These are phyloP conservation scores for Yamadazyma songkhlaensis DNA, from an alignment of 1,139 yeast species.

Conservation along the genomic window DNA sequence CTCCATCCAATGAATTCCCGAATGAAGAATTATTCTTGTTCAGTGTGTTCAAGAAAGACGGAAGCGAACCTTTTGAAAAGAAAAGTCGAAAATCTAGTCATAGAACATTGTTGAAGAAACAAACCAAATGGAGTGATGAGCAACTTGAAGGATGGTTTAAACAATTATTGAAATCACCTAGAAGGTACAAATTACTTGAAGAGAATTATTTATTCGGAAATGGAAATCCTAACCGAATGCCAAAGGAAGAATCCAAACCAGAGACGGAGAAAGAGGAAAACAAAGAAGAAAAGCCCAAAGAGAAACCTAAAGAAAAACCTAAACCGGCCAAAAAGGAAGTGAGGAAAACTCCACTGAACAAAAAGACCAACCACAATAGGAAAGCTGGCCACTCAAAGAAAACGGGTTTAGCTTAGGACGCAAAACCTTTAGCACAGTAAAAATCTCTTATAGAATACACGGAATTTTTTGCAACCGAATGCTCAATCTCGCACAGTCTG, in stretches of 20 bases:
- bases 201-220: slow-evolving; percentile 52
- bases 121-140: slow-evolving; percentile 76
- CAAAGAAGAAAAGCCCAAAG: background rate
- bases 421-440: too few species aligned
- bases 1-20: slow-evolving; percentile 8
- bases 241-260: slow-evolving; percentile 2
- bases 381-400: slow-evolving; percentile 53
- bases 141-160: slow-evolving; percentile 93
- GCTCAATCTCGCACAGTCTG: background rate
- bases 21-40: slow-evolving; percentile 48
- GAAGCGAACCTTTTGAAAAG: slow-evolving; percentile 46
- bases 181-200: slow-evolving; percentile 57
- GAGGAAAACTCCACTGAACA: slow-evolving; percentile 3
- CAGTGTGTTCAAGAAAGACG: slow-evolving; percentile 52
- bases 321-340: slow-evolving; percentile 4
- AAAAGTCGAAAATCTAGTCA: slow-evolving; percentile 47
- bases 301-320: slow-evolving; percentile 6
- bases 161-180: slow-evolving; percentile 66
- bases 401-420: too few species aligned
- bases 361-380: slow-evolving; percentile 60
- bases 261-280: background rate
- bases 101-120: slow-evolving; percentile 51
- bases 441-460: background rate
- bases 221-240: slow-evolving; percentile 25
- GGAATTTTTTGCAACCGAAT: background rate